Conservation (phyloP, 257 asterid genomes). For the Plectranthus barbatus region DNA sequence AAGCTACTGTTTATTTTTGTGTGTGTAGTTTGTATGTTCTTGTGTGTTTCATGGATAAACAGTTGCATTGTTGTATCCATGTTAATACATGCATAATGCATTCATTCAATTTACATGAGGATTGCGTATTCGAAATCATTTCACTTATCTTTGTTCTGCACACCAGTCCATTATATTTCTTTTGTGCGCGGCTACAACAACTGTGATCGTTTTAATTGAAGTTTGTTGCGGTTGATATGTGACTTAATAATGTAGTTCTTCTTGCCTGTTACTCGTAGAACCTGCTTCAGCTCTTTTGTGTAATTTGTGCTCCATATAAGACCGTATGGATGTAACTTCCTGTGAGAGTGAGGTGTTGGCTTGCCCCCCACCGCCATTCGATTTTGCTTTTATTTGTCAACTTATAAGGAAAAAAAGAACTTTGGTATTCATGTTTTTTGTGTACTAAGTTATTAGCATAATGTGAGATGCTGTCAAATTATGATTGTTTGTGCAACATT, state of each 20-base stretch:
- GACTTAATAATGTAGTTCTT: neutral
- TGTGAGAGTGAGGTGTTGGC: neutral
- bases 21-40: neutral
- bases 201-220: neutral
- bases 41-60: constrained; percentile 5
- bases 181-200: neutral
- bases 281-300: neutral
- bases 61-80: neutral
- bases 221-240: neutral
- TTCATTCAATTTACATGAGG: neutral
- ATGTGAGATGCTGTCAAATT: neutral
- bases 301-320: neutral
- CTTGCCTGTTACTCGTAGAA: neutral
- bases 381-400: neutral
- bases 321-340: neutral
- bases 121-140: neutral
- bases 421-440: neutral
- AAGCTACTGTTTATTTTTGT: neutral
- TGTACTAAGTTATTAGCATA: neutral
- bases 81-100: neutral
- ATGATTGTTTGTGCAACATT: neutral
- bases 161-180: constrained; percentile 29
- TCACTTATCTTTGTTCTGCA: constrained; percentile 10
- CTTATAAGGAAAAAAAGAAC: neutral
- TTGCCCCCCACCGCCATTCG: neutral